Evolutionary conservation across 352 stramenopile species (phyloP), one percentile per base, ranked within the genome.

Genomic region (Phytophthora boehmeriae): DNA sequence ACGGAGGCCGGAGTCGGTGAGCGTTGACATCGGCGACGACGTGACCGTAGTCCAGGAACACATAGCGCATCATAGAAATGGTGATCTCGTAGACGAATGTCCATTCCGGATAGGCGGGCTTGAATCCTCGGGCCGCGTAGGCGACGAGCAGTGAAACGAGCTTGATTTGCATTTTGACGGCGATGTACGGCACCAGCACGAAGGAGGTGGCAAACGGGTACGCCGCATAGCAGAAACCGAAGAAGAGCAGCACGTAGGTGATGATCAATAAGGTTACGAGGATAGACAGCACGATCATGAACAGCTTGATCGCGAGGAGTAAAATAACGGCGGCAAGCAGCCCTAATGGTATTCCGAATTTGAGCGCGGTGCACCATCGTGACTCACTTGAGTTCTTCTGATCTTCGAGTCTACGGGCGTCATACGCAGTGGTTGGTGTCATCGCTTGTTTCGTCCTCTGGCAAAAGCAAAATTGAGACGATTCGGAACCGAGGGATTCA

Each of bases 31-130:
- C 54, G 8, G 60, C 50, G 27, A 75, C 59, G 25, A 74, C 39
- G 44, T 77, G 58, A 10, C 67, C 73, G 36, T 73, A 78, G 25
- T 70, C 59, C n/a, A 66, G 59, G 8, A 75, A 77, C 32, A 43
- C 52, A 51, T 61, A 76, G 45, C 73, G 73, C 70, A 78, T 75
- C 56, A 66, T 64, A 1, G 53, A 55, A 49, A 65, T 66, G 32
- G 48, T 45, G 36, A 83, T 22, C 41, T 83, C 74, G 35, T 80
- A 76, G 28, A 54, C 11, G 20, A 83, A 49, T 13, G 71, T 75
- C 74, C 74, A 83, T 27, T 74, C 47, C 5, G 68, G 68, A 22
- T 65, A 73, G 2, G 65, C 53, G 1, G 74, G 68, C 16, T 63
- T 62, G 47, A 71, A 75, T 46, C 73, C 60, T 4, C 67, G 51